Percentiles rank a stretch among this genome's conserved stretches.
These are phyloP conservation scores for Aspergillus ibericus DNA, from an alignment of 2,329 filamentous ascomycete species.

Conservation along the genomic window DNA sequence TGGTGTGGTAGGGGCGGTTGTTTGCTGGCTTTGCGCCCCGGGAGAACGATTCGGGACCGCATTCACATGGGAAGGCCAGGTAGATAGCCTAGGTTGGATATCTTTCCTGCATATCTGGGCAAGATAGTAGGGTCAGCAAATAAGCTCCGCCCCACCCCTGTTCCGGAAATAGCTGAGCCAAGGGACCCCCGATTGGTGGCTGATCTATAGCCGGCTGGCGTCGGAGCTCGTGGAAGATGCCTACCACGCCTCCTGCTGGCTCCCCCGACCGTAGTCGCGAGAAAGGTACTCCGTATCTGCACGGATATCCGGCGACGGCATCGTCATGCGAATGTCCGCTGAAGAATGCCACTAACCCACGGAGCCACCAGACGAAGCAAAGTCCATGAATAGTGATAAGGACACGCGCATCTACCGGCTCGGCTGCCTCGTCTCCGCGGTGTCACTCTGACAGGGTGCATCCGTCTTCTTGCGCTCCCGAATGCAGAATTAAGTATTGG, in stretches of 20 bases:
- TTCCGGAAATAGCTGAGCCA: not conserved
- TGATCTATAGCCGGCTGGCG: not conserved
- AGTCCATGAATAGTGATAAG: not conserved
- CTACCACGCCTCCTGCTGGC: not conserved
- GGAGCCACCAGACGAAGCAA: not conserved
- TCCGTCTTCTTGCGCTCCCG: not conserved
- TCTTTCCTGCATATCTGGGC: too few relatives aligned
- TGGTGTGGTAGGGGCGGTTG: too few relatives aligned
- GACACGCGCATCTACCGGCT: slow-evolving; percentile 18
- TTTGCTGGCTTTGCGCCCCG: not conserved
- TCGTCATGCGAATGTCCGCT: not conserved
- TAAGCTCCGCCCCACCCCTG: not conserved
- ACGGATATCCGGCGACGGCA: not conserved
- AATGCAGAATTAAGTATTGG: slow-evolving; percentile 26
- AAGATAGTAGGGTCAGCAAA: not conserved
- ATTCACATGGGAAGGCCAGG: too few relatives aligned
- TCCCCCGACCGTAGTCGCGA: not conserved
- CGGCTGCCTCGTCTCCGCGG: slow-evolving; percentile 15
- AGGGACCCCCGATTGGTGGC: not conserved
- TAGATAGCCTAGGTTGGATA: too few relatives aligned
- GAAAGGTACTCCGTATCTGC: not conserved
- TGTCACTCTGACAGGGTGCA: slow-evolving; percentile 4
- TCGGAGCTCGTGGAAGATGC: not conserved
- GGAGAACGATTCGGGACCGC: too few relatives aligned
- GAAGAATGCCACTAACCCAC: slow-evolving; percentile 4